These are phyloP conservation scores for Coleophoma crateriformis DNA, from an alignment of 2,329 filamentous ascomycete genomes.

Conservation along the genomic window DNA sequence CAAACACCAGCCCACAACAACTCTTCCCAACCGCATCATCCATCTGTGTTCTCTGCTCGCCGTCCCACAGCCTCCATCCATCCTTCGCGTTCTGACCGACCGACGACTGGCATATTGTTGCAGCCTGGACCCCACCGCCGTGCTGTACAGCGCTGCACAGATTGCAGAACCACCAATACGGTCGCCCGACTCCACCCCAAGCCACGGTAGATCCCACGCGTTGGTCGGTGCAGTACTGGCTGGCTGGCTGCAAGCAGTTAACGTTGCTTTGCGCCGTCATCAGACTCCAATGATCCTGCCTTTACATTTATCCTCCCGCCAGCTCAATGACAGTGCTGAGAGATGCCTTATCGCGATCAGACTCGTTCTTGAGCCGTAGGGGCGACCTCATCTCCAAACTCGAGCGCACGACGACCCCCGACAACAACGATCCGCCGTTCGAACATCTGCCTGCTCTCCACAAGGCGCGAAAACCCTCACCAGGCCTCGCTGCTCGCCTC, in stretches of 20 bases:
- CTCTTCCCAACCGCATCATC: neutral
- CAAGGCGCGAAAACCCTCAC: slow-evolving; percentile 50
- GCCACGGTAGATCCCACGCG: neutral
- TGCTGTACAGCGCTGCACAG: neutral
- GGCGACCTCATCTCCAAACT: slow-evolving; percentile 2
- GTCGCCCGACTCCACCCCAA: slow-evolving; percentile 7
- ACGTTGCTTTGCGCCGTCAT: neutral
- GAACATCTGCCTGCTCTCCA: slow-evolving; percentile 1
- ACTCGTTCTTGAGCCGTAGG: neutral
- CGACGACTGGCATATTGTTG: no score
- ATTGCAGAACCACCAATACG: neutral
- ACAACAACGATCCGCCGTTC: no score
- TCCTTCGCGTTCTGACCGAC: no score
- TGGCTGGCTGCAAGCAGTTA: neutral
- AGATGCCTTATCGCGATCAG: slow-evolving; percentile 3
- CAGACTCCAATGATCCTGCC: neutral
- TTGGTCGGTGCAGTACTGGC: neutral
- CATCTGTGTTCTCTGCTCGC: neutral
- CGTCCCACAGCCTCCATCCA: neutral
- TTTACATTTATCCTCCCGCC: neutral
- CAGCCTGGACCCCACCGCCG: no score
- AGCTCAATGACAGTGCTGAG: neutral
- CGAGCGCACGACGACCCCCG: neutral
- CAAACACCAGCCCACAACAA: neutral
- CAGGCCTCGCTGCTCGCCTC: slow-evolving; percentile 58